These are phyloP conservation scores for Penicillium sp. DNA, from an alignment of 2,329 filamentous ascomycete species.

Conservation along the genomic window DNA sequence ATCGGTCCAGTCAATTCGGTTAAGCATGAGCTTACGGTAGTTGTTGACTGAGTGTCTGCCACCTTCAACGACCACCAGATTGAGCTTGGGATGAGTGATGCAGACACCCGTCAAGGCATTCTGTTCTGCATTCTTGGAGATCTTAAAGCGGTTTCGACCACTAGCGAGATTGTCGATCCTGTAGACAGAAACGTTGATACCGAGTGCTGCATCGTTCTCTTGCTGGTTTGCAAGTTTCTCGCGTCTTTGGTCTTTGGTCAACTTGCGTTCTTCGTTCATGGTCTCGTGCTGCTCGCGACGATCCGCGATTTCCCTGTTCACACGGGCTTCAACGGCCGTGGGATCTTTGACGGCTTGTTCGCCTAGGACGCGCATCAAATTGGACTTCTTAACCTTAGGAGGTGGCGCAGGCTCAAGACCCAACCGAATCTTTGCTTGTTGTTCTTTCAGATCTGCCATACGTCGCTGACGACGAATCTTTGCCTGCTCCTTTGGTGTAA, in stretches of 20 bases:
- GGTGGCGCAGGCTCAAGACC: conserved; percentile 87
- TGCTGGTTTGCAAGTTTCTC: conserved; percentile 85
- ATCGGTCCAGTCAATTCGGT: conserved; percentile 94
- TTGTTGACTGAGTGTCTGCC: conserved; percentile 79
- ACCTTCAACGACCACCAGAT: conserved; percentile 88
- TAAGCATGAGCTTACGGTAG: conserved; percentile 91
- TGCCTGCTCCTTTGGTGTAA: conserved; percentile 87
- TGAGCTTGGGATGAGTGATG: conserved; percentile 87
- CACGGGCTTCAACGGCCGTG: conserved; percentile 91
- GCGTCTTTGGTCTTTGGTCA: conserved; percentile 83
- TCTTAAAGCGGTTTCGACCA: conserved; percentile 90
- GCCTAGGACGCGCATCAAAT: conserved; percentile 95
- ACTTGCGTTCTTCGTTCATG: conserved; percentile 80
- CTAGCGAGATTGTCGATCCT: conserved; percentile 88
- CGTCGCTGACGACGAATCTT: conserved; percentile 88
- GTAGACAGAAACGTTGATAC: conserved; percentile 85
- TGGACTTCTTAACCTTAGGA: conserved; percentile 95
- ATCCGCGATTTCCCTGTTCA: conserved; percentile 90
- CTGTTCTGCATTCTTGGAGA: conserved; percentile 90
- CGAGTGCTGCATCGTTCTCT: conserved; percentile 83
- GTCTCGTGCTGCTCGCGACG: conserved; percentile 77
- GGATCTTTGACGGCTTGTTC: conserved; percentile 94
- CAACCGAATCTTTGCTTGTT: conserved; percentile 92
- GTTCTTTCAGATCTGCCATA: conserved; percentile 92
- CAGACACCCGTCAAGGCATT: conserved; percentile 85